These are phyloP conservation scores for Echria macrotheca DNA, from an alignment of 495 filamentous ascomycete genomes.

Conservation along the genomic window DNA sequence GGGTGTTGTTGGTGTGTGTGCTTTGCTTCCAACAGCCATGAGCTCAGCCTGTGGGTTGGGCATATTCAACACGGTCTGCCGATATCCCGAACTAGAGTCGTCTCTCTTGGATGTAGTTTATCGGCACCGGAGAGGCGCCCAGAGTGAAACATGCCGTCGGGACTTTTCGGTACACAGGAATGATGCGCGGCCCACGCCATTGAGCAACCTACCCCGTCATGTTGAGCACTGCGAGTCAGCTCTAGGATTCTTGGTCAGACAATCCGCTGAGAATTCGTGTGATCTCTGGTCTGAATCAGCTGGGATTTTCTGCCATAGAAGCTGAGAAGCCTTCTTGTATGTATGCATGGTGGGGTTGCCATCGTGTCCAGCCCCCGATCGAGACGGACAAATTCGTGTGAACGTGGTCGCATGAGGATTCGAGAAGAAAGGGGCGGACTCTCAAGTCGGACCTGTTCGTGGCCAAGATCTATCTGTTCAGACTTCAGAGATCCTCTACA, in stretches of 20 bases:
- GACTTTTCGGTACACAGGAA: neutral
- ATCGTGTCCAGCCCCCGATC: neutral
- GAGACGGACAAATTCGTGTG: constrained; percentile 3
- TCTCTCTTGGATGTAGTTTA: no score
- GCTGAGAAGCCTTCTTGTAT: no score
- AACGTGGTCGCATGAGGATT: neutral
- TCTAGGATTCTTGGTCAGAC: neutral
- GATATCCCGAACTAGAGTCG: no score
- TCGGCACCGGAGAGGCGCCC: neutral
- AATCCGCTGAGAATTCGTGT: neutral
- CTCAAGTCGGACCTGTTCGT: neutral
- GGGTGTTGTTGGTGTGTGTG: neutral
- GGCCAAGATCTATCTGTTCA: no score
- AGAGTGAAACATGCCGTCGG: neutral
- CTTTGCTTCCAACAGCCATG: no score
- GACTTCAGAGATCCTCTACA: constrained; percentile 6
- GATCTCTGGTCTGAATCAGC: no score
- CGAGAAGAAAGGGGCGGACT: constrained; percentile 1
- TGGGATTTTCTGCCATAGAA: no score
- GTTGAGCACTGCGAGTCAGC: constrained; percentile 1
- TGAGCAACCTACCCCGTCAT: constrained; percentile 2
- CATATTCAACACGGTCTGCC: no score
- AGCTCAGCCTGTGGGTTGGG: no score
- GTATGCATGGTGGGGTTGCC: no score
- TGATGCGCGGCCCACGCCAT: neutral